Evolutionary conservation across 2,329 filamentous ascomycete species (phyloP).

Genomic region (Dothideomycetes sp.): DNA sequence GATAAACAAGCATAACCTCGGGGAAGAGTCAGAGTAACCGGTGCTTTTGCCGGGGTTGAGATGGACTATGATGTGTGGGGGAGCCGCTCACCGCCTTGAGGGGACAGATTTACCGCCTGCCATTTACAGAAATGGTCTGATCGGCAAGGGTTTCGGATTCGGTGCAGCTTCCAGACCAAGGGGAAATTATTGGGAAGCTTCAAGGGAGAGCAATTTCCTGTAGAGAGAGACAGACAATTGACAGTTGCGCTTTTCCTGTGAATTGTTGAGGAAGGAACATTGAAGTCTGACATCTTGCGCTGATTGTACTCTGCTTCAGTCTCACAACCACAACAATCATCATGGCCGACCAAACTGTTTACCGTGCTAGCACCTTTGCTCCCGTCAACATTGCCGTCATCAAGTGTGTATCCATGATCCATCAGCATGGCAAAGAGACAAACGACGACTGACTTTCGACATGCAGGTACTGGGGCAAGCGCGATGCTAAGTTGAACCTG

Average conservation of each 20-base stretch:
- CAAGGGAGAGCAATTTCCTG: no score
- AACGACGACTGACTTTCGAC: conserved; percentile 8
- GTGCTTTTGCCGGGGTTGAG: background rate
- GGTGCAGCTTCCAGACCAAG: no score
- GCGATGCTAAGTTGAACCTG: conserved; percentile 85
- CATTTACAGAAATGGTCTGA: no score
- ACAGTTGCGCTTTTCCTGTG: no score
- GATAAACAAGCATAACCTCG: conserved; percentile 6
- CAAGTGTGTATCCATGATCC: conserved; percentile 58
- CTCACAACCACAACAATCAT: background rate
- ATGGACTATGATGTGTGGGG: background rate
- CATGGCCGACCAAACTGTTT: conserved; percentile 48
- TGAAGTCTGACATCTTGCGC: no score
- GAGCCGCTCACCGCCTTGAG: conserved; percentile 12
- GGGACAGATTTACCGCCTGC: no score
- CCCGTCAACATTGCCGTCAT: conserved; percentile 98
- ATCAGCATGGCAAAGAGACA: conserved; percentile 14
- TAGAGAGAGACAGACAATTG: no score
- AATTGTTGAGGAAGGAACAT: no score
- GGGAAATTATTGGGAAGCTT: conserved; percentile 14
- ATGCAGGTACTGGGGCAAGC: conserved; percentile 85
- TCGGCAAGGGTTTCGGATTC: no score
- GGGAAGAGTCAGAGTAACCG: background rate
- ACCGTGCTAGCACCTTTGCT: conserved; percentile 89
- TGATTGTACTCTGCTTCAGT: no score